Percentiles rank a stretch among this genome's conserved stretches.
These are phyloP conservation scores for Coriaria nepalensis DNA, from an alignment of 306 rosid genomes.

Conservation along the genomic window DNA sequence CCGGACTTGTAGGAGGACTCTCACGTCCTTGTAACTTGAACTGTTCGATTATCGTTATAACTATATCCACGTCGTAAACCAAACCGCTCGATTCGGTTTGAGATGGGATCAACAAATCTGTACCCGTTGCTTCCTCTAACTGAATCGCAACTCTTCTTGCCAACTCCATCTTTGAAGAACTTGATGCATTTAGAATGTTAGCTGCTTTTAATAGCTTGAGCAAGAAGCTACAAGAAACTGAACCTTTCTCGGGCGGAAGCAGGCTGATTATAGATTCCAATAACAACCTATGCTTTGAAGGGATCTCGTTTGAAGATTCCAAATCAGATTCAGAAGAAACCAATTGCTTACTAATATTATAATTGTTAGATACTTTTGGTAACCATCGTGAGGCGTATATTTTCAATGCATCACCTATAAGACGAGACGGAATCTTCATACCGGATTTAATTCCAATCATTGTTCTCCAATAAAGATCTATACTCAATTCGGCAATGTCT, in stretches of 20 bases:
- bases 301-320: conserved; percentile 34
- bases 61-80: conserved; percentile 63
- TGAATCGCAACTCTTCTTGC: conserved; percentile 73
- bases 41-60: conserved; percentile 62
- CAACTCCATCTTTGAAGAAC: conserved; percentile 67
- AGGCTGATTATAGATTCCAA: conserved; percentile 82
- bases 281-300: conserved; percentile 60
- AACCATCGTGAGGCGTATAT: conserved; percentile 85
- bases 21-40: conserved; percentile 53
- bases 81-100: conserved; percentile 29
- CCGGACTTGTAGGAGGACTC: conserved; percentile 51
- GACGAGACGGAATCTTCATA: conserved; percentile 46
- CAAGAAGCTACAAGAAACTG: conserved; percentile 77
- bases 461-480: conserved; percentile 90
- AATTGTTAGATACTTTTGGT: conserved; percentile 48
- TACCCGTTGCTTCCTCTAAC: conserved; percentile 66
- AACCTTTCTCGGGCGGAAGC: conserved; percentile 78
- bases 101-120: conserved; percentile 74
- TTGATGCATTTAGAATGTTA: conserved; percentile 72
- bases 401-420: conserved; percentile 77
- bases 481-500: conserved; percentile 81
- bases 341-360: conserved; percentile 17
- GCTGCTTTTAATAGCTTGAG: conserved; percentile 81
- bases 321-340: conserved; percentile 36
- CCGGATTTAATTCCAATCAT: conserved; percentile 83